A percentile compares a stretch with the other conserved stretches of the same genome.
These are phyloP conservation scores for Thielaviopsis musarum DNA, from an alignment of 2,329 filamentous ascomycete species.

Conservation along the genomic window DNA sequence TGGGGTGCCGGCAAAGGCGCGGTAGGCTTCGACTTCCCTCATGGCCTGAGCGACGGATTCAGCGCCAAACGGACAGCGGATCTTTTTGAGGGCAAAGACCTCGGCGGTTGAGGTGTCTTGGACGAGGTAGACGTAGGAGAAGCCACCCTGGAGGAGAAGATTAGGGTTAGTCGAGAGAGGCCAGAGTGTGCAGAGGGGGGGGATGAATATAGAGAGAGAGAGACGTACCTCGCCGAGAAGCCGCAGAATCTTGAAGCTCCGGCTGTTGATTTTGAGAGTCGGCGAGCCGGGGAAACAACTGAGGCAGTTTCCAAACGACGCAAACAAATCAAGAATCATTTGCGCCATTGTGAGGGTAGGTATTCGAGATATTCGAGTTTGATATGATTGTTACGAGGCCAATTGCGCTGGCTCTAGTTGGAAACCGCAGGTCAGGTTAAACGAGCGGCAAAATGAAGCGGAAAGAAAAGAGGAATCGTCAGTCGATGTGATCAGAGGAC, in stretches of 20 bases:
- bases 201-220: neutral
- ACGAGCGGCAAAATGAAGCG: too few species aligned
- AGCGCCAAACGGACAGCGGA: conserved; percentile 91
- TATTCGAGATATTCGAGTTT: neutral
- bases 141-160: conserved; percentile 53
- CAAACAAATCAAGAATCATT: conserved; percentile 74
- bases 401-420: neutral
- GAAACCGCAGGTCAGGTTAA: too few species aligned
- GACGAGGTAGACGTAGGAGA: conserved; percentile 97
- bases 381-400: neutral
- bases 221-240: conserved; percentile 66
- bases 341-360: conserved; percentile 45
- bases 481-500: neutral
- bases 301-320: conserved; percentile 86
- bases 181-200: neutral
- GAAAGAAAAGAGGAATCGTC: too few species aligned
- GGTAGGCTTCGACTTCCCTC: conserved; percentile 95
- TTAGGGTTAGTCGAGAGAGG: neutral
- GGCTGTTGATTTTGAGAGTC: conserved; percentile 84
- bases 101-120: conserved; percentile 73
- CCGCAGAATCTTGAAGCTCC: conserved; percentile 89
- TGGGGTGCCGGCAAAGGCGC: conserved; percentile 63
- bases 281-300: conserved; percentile 92
- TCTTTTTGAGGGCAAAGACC: conserved; percentile 93
- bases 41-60: conserved; percentile 90